These are phyloP conservation scores for Globisporangium megalacanthum DNA, from an alignment of 352 stramenopile genomes.

Conservation along the genomic window DNA sequence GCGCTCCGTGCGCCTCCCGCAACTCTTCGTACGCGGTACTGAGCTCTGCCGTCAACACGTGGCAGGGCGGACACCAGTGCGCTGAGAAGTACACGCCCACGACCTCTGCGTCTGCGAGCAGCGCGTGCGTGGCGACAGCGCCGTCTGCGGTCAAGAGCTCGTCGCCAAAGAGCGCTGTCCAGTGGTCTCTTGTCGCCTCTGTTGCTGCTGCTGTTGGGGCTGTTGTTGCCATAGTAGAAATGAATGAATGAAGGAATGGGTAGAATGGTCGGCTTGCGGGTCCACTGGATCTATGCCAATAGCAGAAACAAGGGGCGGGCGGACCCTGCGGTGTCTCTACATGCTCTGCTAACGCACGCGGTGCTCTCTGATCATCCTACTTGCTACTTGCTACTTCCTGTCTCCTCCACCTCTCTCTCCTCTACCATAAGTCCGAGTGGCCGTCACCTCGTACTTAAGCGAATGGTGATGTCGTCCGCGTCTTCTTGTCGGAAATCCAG, in stretches of 20 bases:
- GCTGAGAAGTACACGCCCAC: slow-evolving; percentile 82
- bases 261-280: too few relatives aligned
- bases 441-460: too few relatives aligned
- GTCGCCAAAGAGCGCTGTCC: slow-evolving; percentile 14
- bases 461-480: slow-evolving; percentile 71
- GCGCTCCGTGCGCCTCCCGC: slow-evolving; percentile 26
- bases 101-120: slow-evolving; percentile 26
- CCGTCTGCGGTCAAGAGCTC: slow-evolving; percentile 17
- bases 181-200: slow-evolving; percentile 4
- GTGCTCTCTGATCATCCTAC: too few relatives aligned
- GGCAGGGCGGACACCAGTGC: slow-evolving; percentile 79
- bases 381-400: slow-evolving; percentile 2
- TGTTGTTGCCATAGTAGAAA: too few relatives aligned
- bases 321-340: too few relatives aligned
- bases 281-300: too few relatives aligned
- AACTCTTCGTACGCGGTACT: slow-evolving; percentile 54
- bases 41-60: slow-evolving; percentile 74
- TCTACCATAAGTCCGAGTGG: too few relatives aligned
- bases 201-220: too few relatives aligned
- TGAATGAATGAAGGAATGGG: too few relatives aligned
- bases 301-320: too few relatives aligned
- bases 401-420: too few relatives aligned
- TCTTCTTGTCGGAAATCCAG: slow-evolving; percentile 86
- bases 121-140: slow-evolving; percentile 6
- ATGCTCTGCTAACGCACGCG: too few relatives aligned